Conservation (phyloP, 305 asterid genomes). For the Fraxinus ornus region DNA sequence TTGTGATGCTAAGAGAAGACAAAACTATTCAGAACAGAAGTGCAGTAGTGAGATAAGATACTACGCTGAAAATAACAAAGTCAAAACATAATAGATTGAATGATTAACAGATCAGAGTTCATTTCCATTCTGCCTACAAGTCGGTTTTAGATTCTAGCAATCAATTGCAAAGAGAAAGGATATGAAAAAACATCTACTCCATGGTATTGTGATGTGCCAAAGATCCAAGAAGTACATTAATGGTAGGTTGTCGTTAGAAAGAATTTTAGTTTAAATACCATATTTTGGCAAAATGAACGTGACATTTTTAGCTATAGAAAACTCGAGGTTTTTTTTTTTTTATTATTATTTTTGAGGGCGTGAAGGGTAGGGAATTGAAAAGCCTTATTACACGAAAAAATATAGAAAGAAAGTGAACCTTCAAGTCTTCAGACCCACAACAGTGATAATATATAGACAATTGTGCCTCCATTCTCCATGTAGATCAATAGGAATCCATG, state of each 20-base stretch:
- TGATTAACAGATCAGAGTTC: not conserved
- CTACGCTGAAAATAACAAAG: not conserved
- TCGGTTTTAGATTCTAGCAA: constrained; percentile 1
- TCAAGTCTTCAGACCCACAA: constrained; percentile 4
- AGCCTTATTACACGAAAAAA: not conserved
- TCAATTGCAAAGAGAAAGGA: not conserved
- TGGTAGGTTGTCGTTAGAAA: not conserved
- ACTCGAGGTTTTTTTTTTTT: not conserved
- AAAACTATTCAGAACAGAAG: constrained; percentile 3
- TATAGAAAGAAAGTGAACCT: not conserved
- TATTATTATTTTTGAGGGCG: not conserved
- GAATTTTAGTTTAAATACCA: constrained; percentile 5
- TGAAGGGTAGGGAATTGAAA: not conserved
- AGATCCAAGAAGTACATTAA: constrained; percentile 1
- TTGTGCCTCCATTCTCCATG: not conserved
- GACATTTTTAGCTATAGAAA: not conserved
- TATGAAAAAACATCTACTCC: not conserved
- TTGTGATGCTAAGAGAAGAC: not conserved
- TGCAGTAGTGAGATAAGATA: not conserved
- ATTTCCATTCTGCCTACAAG: not conserved
- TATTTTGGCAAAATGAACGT: not conserved
- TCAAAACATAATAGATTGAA: not conserved
- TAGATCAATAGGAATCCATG: not conserved
- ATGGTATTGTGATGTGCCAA: not conserved
- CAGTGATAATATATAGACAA: not conserved